phyloP scores from a whole-genome alignment of 2,329 filamentous ascomycete species.

The Xylaria sp. region DNA sequence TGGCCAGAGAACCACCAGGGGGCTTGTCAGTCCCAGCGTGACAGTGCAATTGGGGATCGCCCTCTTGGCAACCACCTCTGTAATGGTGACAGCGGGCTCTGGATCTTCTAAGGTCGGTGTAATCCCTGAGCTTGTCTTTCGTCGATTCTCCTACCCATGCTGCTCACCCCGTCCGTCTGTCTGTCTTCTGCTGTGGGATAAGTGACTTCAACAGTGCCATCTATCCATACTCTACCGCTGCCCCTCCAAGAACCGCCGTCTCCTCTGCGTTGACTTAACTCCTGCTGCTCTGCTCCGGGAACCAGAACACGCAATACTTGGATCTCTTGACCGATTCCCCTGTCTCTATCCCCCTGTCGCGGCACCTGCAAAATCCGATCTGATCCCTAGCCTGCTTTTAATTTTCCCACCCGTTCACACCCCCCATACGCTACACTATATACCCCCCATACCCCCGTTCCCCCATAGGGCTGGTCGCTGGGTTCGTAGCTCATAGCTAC shows the following conservation, averaged over 20 bases:
- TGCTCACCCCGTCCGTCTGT: not conserved
- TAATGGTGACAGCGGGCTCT: slow-evolving; percentile 47
- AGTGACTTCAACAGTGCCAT: slow-evolving; percentile 12
- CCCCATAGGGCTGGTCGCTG: slow-evolving; percentile 36
- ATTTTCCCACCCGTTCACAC: slow-evolving; percentile 38
- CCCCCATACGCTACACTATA: slow-evolving; percentile 28
- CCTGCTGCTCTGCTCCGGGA: slow-evolving; percentile 10
- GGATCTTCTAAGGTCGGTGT: slow-evolving; percentile 49
- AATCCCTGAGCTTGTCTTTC: slow-evolving; percentile 42
- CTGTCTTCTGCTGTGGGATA: not conserved
- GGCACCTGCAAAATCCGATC: slow-evolving; percentile 41
- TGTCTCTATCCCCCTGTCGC: slow-evolving; percentile 39
- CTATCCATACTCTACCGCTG: slow-evolving; percentile 5
- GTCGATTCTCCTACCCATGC: slow-evolving; percentile 30
- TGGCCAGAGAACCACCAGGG: slow-evolving; percentile 42
- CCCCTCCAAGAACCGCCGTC: slow-evolving; percentile 16
- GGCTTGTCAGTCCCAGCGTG: slow-evolving; percentile 40
- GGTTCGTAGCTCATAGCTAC: slow-evolving; percentile 24
- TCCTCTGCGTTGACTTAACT: not conserved
- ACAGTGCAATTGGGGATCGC: slow-evolving; percentile 44
- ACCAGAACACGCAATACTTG: slow-evolving; percentile 21
- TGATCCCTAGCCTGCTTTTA: slow-evolving; percentile 36
- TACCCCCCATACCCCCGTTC: slow-evolving; percentile 34
- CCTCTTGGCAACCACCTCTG: slow-evolving; percentile 44
- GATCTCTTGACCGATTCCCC: slow-evolving; percentile 32